Conservation (phyloP, 2,329 filamentous ascomycete species). For the Xylaria sp. region DNA sequence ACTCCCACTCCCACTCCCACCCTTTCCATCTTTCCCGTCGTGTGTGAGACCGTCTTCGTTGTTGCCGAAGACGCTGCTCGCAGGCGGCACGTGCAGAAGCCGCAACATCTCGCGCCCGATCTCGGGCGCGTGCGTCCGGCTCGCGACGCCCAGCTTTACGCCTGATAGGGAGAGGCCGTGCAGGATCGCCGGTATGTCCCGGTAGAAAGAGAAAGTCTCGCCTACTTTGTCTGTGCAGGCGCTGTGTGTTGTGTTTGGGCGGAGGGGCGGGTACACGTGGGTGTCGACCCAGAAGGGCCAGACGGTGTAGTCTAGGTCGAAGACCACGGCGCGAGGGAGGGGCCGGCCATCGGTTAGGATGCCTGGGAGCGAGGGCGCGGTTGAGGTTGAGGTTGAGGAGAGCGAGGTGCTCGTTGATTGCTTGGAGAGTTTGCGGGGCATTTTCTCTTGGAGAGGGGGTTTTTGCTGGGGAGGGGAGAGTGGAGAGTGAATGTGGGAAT, state of each 20-base stretch:
- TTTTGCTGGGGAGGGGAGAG: too few species aligned
- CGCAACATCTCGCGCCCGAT: conserved; percentile 84
- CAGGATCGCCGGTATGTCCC: conserved; percentile 74
- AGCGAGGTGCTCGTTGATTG: conserved; percentile 45
- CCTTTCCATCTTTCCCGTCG: conserved; percentile 21
- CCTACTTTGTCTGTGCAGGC: conserved; percentile 65
- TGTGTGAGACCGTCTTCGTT: not conserved
- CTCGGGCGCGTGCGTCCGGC: conserved; percentile 81
- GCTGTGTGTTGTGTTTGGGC: conserved; percentile 57
- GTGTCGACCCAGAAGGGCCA: conserved; percentile 99
- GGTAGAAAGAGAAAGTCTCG: conserved; percentile 77
- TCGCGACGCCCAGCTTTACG: conserved; percentile 76
- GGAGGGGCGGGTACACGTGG: conserved; percentile 81
- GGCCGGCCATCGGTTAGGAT: conserved; percentile 69
- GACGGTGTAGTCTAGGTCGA: conserved; percentile 98
- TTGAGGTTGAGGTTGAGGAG: conserved; percentile 39
- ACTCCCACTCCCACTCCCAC: not conserved
- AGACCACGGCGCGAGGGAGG: conserved; percentile 85
- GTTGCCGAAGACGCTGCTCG: conserved; percentile 41
- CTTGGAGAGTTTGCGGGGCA: conserved; percentile 47
- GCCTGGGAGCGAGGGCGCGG: conserved; percentile 49
- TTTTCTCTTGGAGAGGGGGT: not conserved
- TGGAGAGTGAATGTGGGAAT: too few species aligned
- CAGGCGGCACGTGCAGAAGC: conserved; percentile 69
- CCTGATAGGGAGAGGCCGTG: conserved; percentile 63